Percentiles rank a stretch among this genome's conserved stretches.
Evolutionary conservation across 352 stramenopile species (phyloP).

Genomic region (Peronospora tabacina): DNA sequence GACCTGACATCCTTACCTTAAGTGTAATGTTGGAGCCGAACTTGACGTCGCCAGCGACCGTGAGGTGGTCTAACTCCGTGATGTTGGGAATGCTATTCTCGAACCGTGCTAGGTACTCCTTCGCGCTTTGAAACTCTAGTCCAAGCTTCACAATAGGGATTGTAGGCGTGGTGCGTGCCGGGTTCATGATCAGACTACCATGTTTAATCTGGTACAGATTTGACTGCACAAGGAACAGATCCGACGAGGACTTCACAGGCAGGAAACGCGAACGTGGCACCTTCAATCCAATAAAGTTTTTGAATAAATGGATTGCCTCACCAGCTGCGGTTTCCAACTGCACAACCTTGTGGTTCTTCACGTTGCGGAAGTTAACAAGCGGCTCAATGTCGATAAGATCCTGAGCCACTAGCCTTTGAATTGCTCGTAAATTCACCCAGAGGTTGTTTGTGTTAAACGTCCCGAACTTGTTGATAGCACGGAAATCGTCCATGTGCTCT

Average conservation of each 20-base stretch:
- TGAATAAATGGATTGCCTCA: constrained; percentile 97
- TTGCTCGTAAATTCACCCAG: constrained; percentile 96
- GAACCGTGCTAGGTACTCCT: constrained; percentile 85
- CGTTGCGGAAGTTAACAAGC: constrained; percentile 89
- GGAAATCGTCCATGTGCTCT: constrained; percentile 92
- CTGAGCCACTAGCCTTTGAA: constrained; percentile 93
- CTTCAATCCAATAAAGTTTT: constrained; percentile 93
- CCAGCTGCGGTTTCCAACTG: constrained; percentile 95
- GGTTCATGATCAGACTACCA: constrained; percentile 86
- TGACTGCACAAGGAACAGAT: constrained; percentile 93
- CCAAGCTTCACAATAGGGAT: constrained; percentile 92
- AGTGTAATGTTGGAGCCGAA: constrained; percentile 90
- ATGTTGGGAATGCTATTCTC: constrained; percentile 89
- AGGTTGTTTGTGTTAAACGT: constrained; percentile 99
- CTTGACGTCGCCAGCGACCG: constrained; percentile 88
- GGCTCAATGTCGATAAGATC: constrained; percentile 98
- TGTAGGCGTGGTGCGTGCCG: constrained; percentile 61
- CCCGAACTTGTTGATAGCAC: constrained; percentile 91
- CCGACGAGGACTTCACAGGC: constrained; percentile 98
- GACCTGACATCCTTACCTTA: constrained; percentile 42
- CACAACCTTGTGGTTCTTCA: constrained; percentile 94
- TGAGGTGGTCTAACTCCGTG: constrained; percentile 90
- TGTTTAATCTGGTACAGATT: constrained; percentile 92
- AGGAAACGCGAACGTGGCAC: constrained; percentile 95
- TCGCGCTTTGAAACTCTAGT: constrained; percentile 83